Conservation (phyloP, 768 basidiomycete species). For the Sutorius australiensis region DNA sequence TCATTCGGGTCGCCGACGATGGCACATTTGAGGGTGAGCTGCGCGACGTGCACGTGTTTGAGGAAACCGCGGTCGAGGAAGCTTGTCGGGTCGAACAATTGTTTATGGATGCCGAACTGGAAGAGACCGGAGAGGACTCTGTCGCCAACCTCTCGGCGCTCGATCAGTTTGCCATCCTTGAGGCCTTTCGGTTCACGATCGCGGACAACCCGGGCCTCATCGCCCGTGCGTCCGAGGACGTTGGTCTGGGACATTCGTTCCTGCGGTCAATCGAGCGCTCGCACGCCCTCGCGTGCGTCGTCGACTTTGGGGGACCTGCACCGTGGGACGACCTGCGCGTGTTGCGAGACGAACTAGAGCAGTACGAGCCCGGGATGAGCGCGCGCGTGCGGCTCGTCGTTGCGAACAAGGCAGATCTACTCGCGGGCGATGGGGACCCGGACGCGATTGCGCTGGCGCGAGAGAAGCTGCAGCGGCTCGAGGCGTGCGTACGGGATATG, state of each 20-base stretch:
- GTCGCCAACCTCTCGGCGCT: slow-evolving; percentile 19
- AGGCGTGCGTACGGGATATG: slow-evolving; percentile 46
- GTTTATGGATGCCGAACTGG: slow-evolving; percentile 30
- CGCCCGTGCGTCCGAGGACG: slow-evolving; percentile 76
- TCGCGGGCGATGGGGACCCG: slow-evolving; percentile 48
- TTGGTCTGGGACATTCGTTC: slow-evolving; percentile 93
- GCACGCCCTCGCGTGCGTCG: slow-evolving; percentile 84
- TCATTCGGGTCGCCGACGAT: slow-evolving; percentile 79
- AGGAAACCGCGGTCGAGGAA: slow-evolving; percentile 63
- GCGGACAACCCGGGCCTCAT: slow-evolving; percentile 97
- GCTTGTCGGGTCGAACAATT: slow-evolving; percentile 37
- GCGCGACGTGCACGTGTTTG: slow-evolving; percentile 48
- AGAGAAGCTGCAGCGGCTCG: slow-evolving; percentile 52
- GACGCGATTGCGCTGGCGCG: slow-evolving; percentile 50
- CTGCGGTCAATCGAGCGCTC: slow-evolving; percentile 91
- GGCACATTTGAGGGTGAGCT: slow-evolving; percentile 68
- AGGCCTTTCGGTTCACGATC: slow-evolving; percentile 87
- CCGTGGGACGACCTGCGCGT: slow-evolving; percentile 77
- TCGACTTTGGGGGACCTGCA: slow-evolving; percentile 72
- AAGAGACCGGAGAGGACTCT: neutral
- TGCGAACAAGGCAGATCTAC: slow-evolving; percentile 92
- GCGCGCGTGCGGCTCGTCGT: slow-evolving; percentile 74
- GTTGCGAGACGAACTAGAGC: slow-evolving; percentile 79
- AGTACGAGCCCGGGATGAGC: slow-evolving; percentile 76
- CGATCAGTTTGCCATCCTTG: slow-evolving; percentile 55